A percentile compares a stretch with the other conserved stretches of the same genome.
Conservation (phyloP, 305 asterid species). For the Fraxinus floribunda region DNA sequence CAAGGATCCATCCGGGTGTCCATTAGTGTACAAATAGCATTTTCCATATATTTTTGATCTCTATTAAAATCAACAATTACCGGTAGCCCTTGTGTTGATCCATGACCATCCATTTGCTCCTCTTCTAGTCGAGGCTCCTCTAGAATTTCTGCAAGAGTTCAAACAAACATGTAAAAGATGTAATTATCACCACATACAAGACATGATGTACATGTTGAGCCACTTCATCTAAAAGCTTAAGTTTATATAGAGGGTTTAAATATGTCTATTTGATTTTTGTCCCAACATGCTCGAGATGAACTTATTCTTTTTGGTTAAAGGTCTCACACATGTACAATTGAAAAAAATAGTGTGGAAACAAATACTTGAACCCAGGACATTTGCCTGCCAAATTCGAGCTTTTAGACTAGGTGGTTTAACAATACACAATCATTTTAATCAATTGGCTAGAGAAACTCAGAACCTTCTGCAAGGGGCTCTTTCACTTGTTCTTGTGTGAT, state of each 20-base stretch:
- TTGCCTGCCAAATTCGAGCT: not conserved
- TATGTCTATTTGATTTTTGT: not conserved
- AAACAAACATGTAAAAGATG: not conserved
- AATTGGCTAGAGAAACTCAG: not conserved
- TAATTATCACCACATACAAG: not conserved
- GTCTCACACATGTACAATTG: not conserved
- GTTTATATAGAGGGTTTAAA: not conserved
- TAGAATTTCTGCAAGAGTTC: constrained; percentile 35
- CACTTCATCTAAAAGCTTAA: not conserved
- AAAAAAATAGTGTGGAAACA: not conserved
- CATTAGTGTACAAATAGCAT: no score
- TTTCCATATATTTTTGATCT: not conserved
- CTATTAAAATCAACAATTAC: not conserved
- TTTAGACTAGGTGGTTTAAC: not conserved
- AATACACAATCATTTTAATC: not conserved
- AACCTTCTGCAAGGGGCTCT: constrained; percentile 38
- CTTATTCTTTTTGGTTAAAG: not conserved
- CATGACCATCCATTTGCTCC: constrained; percentile 34
- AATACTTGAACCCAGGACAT: not conserved
- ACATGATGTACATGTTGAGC: not conserved
- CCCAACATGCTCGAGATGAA: not conserved
- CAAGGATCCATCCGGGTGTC: no score
- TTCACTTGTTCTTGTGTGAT: constrained; percentile 27
- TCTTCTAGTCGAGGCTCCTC: constrained; percentile 41
- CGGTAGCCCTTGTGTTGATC: constrained; percentile 20